A percentile compares a stretch with the other conserved stretches of the same genome.
Conservation (phyloP, 2,329 filamentous ascomycete genomes). For the Fusarium nurragi region DNA sequence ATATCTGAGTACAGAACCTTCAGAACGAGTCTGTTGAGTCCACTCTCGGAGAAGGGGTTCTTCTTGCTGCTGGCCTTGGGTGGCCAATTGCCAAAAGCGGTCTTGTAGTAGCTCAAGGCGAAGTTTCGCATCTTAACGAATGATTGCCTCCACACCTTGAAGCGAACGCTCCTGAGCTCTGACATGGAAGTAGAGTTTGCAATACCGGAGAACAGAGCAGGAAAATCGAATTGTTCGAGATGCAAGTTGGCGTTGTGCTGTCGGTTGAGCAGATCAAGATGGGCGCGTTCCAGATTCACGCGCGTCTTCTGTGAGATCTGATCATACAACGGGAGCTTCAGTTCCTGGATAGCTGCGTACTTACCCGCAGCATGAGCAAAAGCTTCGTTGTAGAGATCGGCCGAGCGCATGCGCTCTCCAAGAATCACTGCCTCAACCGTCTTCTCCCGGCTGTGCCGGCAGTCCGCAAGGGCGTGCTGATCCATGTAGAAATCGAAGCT, state of each 20-base stretch:
- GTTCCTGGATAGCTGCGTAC: conserved; percentile 74
- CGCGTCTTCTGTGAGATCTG: conserved; percentile 76
- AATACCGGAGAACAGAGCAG: conserved; percentile 86
- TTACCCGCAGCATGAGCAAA: conserved; percentile 93
- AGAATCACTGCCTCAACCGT: conserved; percentile 90
- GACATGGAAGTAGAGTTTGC: conserved; percentile 82
- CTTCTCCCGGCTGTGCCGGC: conserved; percentile 84
- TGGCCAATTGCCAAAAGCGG: conserved; percentile 76
- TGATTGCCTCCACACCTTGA: conserved; percentile 81
- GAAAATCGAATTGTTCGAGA: conserved; percentile 90
- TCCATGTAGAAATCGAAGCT: conserved; percentile 81
- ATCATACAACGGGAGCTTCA: conserved; percentile 74
- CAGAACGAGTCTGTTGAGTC: conserved; percentile 85
- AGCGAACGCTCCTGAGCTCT: conserved; percentile 81
- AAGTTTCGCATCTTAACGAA: conserved; percentile 81
- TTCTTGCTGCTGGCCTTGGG: conserved; percentile 93
- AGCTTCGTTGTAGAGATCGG: conserved; percentile 86
- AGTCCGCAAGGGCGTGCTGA: conserved; percentile 79
- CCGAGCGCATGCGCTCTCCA: conserved; percentile 85
- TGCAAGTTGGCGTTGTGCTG: conserved; percentile 75
- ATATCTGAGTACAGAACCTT: conserved; percentile 87
- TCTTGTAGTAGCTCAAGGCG: conserved; percentile 72
- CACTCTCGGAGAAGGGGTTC: conserved; percentile 86
- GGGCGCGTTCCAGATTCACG: conserved; percentile 82
- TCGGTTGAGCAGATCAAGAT: conserved; percentile 79